Conservation (phyloP, 192 early-diverging fungal species). For the Backusella morwellensis region DNA sequence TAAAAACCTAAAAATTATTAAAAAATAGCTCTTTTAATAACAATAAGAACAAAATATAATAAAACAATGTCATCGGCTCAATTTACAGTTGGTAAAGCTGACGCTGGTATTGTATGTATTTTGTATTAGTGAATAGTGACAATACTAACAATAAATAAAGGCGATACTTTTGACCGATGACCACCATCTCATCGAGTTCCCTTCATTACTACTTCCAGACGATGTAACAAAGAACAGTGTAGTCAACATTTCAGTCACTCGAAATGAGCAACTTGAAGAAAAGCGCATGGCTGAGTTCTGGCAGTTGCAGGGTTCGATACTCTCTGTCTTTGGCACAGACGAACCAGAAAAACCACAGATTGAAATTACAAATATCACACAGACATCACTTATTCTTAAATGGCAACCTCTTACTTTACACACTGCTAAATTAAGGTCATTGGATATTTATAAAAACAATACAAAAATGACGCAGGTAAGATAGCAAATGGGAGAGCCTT, state of each 20-base stretch:
- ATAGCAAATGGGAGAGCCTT: neutral
- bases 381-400: conserved; percentile 84
- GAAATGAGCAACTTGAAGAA: conserved; percentile 86
- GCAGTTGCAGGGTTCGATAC: conserved; percentile 83
- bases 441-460: conserved; percentile 92
- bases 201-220: conserved; percentile 90
- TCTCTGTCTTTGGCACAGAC: conserved; percentile 71
- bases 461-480: conserved; percentile 67
- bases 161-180: conserved; percentile 94
- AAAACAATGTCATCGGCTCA: conserved; percentile 47
- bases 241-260: conserved; percentile 92
- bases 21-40: too few relatives aligned
- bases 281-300: conserved; percentile 79
- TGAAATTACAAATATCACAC: conserved; percentile 70
- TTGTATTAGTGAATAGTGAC: neutral
- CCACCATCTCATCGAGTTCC: conserved; percentile 98
- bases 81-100: conserved; percentile 92
- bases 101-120: conserved; percentile 79
- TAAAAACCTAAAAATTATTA: too few relatives aligned
- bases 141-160: conserved; percentile 10
- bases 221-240: conserved; percentile 91
- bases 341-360: conserved; percentile 78
- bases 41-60: neutral
- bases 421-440: conserved; percentile 74
- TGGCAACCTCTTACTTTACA: conserved; percentile 90